These are phyloP conservation scores for Pyricularia grisea DNA, from an alignment of 2,329 filamentous ascomycete genomes.

Conservation along the genomic window DNA sequence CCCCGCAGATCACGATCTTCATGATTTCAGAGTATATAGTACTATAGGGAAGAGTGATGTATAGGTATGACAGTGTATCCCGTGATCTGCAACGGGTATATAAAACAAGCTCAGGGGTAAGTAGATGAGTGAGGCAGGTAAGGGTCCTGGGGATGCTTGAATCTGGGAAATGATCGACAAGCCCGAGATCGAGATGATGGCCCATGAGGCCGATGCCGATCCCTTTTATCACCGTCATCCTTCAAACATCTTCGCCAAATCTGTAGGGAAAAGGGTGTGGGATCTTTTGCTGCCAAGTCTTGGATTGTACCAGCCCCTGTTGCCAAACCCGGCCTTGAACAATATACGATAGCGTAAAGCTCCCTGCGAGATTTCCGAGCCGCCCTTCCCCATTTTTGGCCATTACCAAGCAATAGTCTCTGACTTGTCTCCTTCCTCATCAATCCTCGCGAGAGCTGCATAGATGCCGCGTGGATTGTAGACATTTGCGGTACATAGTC, in stretches of 20 bases:
- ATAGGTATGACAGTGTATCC: background rate
- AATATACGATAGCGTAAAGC: background rate
- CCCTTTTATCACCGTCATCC: background rate
- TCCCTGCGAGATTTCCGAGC: background rate
- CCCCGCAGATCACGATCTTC: constrained; percentile 78
- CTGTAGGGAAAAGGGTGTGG: background rate
- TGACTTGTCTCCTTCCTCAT: background rate
- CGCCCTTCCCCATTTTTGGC: background rate
- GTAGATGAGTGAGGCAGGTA: background rate
- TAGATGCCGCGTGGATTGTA: background rate
- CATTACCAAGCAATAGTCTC: background rate
- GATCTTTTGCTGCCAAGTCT: background rate
- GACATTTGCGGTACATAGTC: background rate
- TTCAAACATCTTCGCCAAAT: background rate
- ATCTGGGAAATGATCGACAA: background rate
- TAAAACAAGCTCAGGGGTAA: background rate
- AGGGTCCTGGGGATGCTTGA: background rate
- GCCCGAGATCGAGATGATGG: background rate
- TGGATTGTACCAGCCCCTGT: background rate
- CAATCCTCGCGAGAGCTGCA: background rate
- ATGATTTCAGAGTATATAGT: constrained; percentile 19
- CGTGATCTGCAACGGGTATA: background rate
- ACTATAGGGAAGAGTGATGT: background rate
- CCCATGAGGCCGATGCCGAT: background rate
- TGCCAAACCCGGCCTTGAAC: background rate